Conservation (phyloP, 2,329 filamentous ascomycete genomes). For the Xylariales sp. region DNA sequence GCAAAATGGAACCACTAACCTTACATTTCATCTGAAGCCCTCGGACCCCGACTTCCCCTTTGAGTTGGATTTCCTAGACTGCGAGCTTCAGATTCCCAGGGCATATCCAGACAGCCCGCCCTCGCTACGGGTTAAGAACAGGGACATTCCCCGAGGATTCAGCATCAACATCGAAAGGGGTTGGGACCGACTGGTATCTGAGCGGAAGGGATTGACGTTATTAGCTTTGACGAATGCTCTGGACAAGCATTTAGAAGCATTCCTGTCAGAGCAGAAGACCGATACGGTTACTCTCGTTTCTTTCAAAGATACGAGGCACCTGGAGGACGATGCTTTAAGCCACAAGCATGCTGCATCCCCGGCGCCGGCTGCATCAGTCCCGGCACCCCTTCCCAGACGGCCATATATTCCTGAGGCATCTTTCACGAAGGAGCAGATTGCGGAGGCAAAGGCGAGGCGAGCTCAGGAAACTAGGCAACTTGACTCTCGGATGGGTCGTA, state of each 20-base stretch:
- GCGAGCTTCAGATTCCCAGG: conserved; percentile 60
- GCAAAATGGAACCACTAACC: conserved; percentile 45
- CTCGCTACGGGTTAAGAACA: conserved; percentile 60
- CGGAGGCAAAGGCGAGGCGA: conserved; percentile 57
- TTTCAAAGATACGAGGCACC: conserved; percentile 52
- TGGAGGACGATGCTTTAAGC: conserved; percentile 25
- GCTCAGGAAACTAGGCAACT: conserved; percentile 67
- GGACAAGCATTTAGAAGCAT: conserved; percentile 66
- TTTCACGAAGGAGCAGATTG: conserved; percentile 56
- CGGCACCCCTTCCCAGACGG: conserved; percentile 14
- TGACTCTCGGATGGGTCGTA: conserved; percentile 67
- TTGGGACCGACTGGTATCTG: conserved; percentile 61
- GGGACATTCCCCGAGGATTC: conserved; percentile 66
- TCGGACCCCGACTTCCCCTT: conserved; percentile 84
- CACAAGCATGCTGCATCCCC: conserved; percentile 7
- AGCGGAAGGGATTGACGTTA: conserved; percentile 53
- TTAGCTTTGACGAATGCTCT: conserved; percentile 64
- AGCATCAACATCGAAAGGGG: conserved; percentile 73
- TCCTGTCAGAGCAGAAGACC: conserved; percentile 65
- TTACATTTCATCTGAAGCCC: conserved; percentile 63
- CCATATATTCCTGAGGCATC: conserved; percentile 39
- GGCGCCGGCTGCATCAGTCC: conserved; percentile 8
- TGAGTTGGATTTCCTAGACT: conserved; percentile 65
- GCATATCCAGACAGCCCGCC: conserved; percentile 58
- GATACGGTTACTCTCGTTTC: conserved; percentile 68